Evolutionary conservation across 257 asterid genomes (phyloP), one percentile per base, ranked within the genome.

Genomic region (Leptodermis oblonga): DNA sequence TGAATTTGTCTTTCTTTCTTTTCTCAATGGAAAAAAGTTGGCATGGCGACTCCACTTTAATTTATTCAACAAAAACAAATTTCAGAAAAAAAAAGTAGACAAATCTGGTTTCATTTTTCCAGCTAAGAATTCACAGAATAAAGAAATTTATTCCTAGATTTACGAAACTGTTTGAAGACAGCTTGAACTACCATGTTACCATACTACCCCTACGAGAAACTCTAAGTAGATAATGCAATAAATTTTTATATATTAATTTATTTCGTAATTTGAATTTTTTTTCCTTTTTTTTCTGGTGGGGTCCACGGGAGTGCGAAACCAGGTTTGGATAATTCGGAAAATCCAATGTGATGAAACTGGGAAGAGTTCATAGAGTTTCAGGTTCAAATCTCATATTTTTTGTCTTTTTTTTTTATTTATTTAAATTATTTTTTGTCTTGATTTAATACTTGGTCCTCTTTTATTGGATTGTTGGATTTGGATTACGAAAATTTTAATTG

Each of bases 151-250:
- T 53, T 62, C 85, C 85, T 77, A 78, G 79, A 79, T 81, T 82
- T 80, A 74, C 83, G 87, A 81, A 78, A 77, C 74, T 20, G 87
- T 84, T 37, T 84, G 92, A 73, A 69, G 86, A 78, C 95, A 82
- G 87, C 86, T 81, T 70, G 83, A 64, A 62, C 2, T 10, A 1
- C 1, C 28, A 68, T 15, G 22, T 85, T 74, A 75, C 91, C 0
- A 61, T 61, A 75, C 3, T 83, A 68, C 84, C 23, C 91, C 73
- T 74, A 15, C 17, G 45, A 49, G 25, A 25, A 72, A 63, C 56
- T 66, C 74, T 64, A 1, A 78, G 4, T 0, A 55, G 51, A 31
- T 65, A 51, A 48, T 75, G 15, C 4, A 17, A 26, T 7, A 46
- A 43, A 28, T 67, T 33, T 13, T 60, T 1, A 42, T 30, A 28